Conservation (phyloP, 139 green algal genomes). For the Chlorella sorokiniana region DNA sequence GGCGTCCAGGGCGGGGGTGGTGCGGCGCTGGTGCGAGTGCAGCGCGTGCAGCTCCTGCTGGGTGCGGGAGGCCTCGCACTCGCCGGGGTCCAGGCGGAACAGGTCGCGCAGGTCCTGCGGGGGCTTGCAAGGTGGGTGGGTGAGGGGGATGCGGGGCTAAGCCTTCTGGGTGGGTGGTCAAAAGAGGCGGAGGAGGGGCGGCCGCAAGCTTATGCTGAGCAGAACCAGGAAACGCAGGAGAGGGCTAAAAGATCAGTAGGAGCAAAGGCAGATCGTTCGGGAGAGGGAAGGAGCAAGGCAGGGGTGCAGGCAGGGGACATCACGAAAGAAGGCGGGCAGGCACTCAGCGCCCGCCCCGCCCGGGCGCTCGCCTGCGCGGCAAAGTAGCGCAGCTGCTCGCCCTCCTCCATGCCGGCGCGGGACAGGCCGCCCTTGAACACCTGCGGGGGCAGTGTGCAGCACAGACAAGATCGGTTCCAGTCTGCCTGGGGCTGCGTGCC, state of each 20-base stretch:
- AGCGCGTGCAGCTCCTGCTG: slow-evolving; percentile 70
- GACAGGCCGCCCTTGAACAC: slow-evolving; percentile 85
- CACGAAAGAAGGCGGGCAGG: neutral
- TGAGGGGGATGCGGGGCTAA: slow-evolving; percentile 23
- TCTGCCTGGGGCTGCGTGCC: neutral
- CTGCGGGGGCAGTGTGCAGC: slow-evolving; percentile 25
- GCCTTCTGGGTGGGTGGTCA: too few relatives aligned
- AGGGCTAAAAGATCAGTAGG: too few relatives aligned
- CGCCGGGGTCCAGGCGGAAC: slow-evolving; percentile 66
- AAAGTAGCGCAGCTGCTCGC: slow-evolving; percentile 76
- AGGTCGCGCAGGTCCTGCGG: slow-evolving; percentile 79
- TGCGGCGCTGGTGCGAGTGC: slow-evolving; percentile 64
- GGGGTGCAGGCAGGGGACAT: neutral
- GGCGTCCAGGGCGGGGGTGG: slow-evolving; percentile 36
- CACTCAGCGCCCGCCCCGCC: neutral
- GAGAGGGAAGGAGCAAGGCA: neutral
- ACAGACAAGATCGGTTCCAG: neutral
- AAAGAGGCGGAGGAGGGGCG: too few relatives aligned
- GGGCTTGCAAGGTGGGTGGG: neutral
- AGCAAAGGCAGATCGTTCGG: too few relatives aligned
- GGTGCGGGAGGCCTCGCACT: slow-evolving; percentile 61
- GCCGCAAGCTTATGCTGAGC: too few relatives aligned
- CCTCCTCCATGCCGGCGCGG: slow-evolving; percentile 75
- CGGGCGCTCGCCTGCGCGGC: slow-evolving; percentile 50
- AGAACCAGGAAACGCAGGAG: too few relatives aligned